These are phyloP conservation scores for Aspergillus baeticus DNA, from an alignment of 495 filamentous ascomycete species.

Conservation along the genomic window DNA sequence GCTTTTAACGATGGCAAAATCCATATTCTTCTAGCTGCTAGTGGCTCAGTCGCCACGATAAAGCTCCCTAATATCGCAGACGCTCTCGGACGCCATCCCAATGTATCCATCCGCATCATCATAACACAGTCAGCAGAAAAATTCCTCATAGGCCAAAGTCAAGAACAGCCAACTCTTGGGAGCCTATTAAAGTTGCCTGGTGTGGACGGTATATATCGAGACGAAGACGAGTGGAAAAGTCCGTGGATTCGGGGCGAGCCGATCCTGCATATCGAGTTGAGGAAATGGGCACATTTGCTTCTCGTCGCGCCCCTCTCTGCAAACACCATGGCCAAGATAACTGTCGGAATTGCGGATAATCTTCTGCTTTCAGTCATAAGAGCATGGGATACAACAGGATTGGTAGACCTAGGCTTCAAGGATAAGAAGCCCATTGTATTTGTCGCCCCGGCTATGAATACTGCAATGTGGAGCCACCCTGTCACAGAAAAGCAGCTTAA, in stretches of 20 bases:
- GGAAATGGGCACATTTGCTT: conserved; percentile 77
- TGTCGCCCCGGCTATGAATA: conserved; percentile 72
- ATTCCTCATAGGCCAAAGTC: conserved; percentile 68
- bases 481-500: conserved; percentile 68
- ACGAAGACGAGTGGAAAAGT: conserved; percentile 76
- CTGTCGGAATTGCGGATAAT: conserved; percentile 63
- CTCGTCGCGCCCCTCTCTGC: conserved; percentile 78
- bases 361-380: conserved; percentile 71
- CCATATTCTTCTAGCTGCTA: conserved; percentile 78
- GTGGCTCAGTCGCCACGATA: conserved; percentile 82
- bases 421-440: conserved; percentile 29
- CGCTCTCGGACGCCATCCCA: conserved; percentile 48
- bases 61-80: conserved; percentile 75
- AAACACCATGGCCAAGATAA: conserved; percentile 79
- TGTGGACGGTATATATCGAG: conserved; percentile 71
- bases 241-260: conserved; percentile 61
- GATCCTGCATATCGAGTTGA: conserved; percentile 84
- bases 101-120: conserved; percentile 75
- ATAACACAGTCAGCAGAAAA: conserved; percentile 67
- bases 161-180: conserved; percentile 64
- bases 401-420: conserved; percentile 45
- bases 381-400: conserved; percentile 79
- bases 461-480: conserved; percentile 87
- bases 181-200: conserved; percentile 49
- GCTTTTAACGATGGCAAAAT: conserved; percentile 58